phyloP scores from a whole-genome alignment of 345 rosid genomes.

The Leavenworthia alabamica region DNA sequence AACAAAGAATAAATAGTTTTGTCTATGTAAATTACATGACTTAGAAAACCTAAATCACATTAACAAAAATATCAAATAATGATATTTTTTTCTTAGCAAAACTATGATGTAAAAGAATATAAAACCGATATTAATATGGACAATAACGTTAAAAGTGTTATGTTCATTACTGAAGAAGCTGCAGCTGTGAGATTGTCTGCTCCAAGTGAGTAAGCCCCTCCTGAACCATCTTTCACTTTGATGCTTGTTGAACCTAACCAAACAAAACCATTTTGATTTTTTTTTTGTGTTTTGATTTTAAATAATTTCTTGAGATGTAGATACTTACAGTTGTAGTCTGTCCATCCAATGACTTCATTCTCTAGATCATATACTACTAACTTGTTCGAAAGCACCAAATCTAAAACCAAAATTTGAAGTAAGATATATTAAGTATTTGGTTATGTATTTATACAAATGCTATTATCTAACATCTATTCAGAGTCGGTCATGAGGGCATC shows the following conservation, averaged over 20 bases:
- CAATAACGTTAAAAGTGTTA: constrained; percentile 31
- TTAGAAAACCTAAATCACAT: constrained; percentile 2
- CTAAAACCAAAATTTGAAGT: constrained; percentile 32
- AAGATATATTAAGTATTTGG: background rate
- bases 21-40: constrained; percentile 25
- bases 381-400: constrained; percentile 86
- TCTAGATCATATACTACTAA: constrained; percentile 77
- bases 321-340: constrained; percentile 79
- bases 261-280: background rate
- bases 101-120: constrained; percentile 35
- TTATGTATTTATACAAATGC: background rate
- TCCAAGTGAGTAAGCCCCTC: constrained; percentile 38
- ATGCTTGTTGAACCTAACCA: constrained; percentile 68
- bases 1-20: constrained; percentile 22
- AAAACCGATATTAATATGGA: constrained; percentile 35
- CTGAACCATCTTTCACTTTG: constrained; percentile 52
- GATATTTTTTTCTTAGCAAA: background rate
- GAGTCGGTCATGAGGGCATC: no score
- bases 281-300: constrained; percentile 5
- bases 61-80: constrained; percentile 20
- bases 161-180: constrained; percentile 24
- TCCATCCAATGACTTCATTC: constrained; percentile 84
- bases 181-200: constrained; percentile 49
- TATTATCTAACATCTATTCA: background rate
- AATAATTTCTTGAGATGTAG: background rate